Percentiles rank a stretch among this genome's conserved stretches.
Conservation (phyloP, 257 asterid genomes). For the Solanum habrochaites region DNA sequence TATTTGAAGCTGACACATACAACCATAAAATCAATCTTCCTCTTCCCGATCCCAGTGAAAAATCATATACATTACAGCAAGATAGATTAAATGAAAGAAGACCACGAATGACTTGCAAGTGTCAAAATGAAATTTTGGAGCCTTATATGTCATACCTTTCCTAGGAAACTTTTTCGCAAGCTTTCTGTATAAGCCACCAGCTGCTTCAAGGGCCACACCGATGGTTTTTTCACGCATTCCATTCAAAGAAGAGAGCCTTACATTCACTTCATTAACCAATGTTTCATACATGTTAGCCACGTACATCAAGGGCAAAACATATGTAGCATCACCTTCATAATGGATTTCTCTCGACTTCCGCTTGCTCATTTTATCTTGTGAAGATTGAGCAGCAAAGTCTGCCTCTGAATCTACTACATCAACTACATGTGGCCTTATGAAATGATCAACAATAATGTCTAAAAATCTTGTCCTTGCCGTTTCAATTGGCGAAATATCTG, state of each 20-base stretch:
- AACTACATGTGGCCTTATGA: slow-evolving; percentile 53
- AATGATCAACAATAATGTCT: slow-evolving; percentile 70
- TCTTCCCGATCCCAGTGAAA: not conserved
- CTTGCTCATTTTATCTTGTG: slow-evolving; percentile 51
- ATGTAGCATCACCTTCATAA: slow-evolving; percentile 83
- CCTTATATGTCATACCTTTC: slow-evolving; percentile 42
- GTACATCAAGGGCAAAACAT: slow-evolving; percentile 90
- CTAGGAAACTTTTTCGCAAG: slow-evolving; percentile 83
- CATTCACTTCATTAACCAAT: slow-evolving; percentile 73
- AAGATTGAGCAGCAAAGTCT: slow-evolving; percentile 48
- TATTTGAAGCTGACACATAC: not conserved
- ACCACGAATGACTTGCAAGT: not conserved
- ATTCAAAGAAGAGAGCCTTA: slow-evolving; percentile 59
- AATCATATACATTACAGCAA: not conserved
- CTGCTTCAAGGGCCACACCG: slow-evolving; percentile 98
- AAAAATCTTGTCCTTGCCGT: slow-evolving; percentile 84
- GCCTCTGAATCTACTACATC: slow-evolving; percentile 59
- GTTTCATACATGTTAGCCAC: slow-evolving; percentile 90
- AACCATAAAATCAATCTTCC: not conserved
- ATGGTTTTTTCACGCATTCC: slow-evolving; percentile 84
- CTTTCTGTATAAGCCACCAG: slow-evolving; percentile 97
- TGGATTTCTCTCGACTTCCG: slow-evolving; percentile 54
- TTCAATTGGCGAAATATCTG: slow-evolving; percentile 94
- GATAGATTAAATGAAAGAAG: not conserved
- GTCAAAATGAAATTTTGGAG: not conserved